Conservation (phyloP, 129 eudicot genomes). For the Logfia minima region DNA sequence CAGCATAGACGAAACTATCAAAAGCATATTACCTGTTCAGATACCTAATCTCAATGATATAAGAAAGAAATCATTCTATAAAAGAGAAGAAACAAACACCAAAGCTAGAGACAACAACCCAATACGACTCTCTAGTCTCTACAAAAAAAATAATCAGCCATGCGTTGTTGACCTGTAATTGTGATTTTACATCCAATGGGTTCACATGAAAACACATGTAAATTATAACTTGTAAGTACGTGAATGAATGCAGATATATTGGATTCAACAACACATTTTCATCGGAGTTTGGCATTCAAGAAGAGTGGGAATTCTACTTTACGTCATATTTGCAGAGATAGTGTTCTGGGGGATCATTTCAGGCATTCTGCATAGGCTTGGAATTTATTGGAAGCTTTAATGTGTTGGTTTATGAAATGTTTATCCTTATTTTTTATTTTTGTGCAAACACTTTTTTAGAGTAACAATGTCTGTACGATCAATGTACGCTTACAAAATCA, state of each 20-base stretch:
- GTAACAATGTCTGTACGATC: not conserved
- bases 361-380: constrained; percentile 39
- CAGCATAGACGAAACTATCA: not conserved
- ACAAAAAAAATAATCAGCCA: too few relatives aligned
- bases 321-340: constrained; percentile 84
- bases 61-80: not conserved
- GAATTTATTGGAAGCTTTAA: constrained; percentile 62
- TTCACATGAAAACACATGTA: not conserved
- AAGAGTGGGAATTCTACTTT: constrained; percentile 73
- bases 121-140: too few relatives aligned
- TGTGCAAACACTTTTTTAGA: not conserved
- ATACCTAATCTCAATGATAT: not conserved
- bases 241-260: constrained; percentile 49
- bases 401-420: not conserved
- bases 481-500: not conserved
- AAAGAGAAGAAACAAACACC: not conserved
- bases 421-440: not conserved
- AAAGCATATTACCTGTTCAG: not conserved
- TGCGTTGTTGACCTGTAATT: not conserved
- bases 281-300: constrained; percentile 74
- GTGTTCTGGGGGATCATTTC: constrained; percentile 39
- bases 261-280: constrained; percentile 87
- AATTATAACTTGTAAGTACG: not conserved
- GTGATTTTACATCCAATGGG: not conserved
- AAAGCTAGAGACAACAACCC: not conserved